Evolutionary conservation across 331 rosid genomes (phyloP), one percentile per base, ranked within the genome.

Genomic region (Spiraea crenata): DNA sequence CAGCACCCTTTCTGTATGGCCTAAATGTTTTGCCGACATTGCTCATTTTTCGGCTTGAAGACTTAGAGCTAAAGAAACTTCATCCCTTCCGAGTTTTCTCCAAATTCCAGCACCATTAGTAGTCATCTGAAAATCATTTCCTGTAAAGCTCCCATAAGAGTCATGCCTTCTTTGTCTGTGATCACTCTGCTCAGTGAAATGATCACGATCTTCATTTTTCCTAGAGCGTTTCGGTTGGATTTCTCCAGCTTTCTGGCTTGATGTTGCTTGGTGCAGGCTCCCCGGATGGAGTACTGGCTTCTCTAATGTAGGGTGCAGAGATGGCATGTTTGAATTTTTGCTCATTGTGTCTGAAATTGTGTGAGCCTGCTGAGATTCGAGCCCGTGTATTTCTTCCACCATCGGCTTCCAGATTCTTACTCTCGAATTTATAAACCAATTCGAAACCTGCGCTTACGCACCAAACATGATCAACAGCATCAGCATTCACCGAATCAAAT

Each of bases 321-420:
- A 45, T 19, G 45, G 10, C 15, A 1, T 47, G 16, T 64, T 60
- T 8, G 5, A 4, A 7, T 58, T 16, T 7, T 14, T 49, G 40
- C 40, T 17, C 45, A 5, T 3, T 39, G 55, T 1, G 7, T 65
- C 50, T 11, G 65, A 38, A 19, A 12, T 14, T 31, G 47, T 37
- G 11, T 62, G 55, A 35, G 63, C 12, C 55, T 68, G 68, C 59
- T 75, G 74, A 15, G 79, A 40, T 60, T 75, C 74, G 34, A 75
- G 74, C 19, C 6, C 9, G 69, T 75, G 74, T 44, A 75, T 75
- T 51, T 75, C 79, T 68, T 75, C 79, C 69, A 75, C 79, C 79
- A 75, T 75, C 59, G 79, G 79, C 39, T 75, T 75, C 79, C 79
- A 75, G 3, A 68, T 67, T 61, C 79, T 60, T 17, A 75, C 79